These are phyloP conservation scores for Fusarium liriodendri DNA, from an alignment of 2,329 filamentous ascomycete species.

Conservation along the genomic window DNA sequence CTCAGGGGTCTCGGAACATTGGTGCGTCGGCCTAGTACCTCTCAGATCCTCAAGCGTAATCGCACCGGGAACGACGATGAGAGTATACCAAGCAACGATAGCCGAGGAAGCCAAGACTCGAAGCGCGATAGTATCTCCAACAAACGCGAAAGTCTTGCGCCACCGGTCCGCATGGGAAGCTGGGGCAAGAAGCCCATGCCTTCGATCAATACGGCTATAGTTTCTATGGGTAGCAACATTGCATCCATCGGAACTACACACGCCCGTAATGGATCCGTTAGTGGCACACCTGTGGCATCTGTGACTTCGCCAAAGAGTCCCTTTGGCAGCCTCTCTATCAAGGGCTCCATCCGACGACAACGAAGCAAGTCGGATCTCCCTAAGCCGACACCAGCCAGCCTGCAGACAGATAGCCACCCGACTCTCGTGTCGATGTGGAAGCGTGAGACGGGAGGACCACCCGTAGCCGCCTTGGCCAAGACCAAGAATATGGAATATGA, in stretches of 20 bases:
- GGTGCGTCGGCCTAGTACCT: slow-evolving; percentile 62
- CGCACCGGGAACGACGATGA: slow-evolving; percentile 53
- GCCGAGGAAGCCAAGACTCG: slow-evolving; percentile 43
- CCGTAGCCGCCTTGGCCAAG: slow-evolving; percentile 61
- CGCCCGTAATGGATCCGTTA: slow-evolving; percentile 70
- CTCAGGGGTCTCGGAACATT: slow-evolving; percentile 63
- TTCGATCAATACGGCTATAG: slow-evolving; percentile 69
- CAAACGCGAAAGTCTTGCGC: slow-evolving; percentile 62
- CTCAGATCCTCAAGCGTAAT: slow-evolving; percentile 58
- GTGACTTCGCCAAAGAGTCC: slow-evolving; percentile 66
- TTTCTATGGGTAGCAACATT: slow-evolving; percentile 65
- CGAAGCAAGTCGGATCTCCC: slow-evolving; percentile 67
- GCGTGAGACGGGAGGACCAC: slow-evolving; percentile 62
- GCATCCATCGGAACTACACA: slow-evolving; percentile 68
- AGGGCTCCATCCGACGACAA: slow-evolving; percentile 63
- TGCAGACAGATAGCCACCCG: slow-evolving; percentile 52
- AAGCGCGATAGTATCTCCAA: slow-evolving; percentile 48
- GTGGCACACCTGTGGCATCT: slow-evolving; percentile 62
- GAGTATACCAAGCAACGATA: slow-evolving; percentile 37
- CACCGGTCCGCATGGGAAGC: slow-evolving; percentile 62
- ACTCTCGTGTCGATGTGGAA: slow-evolving; percentile 64
- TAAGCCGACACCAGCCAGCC: slow-evolving; percentile 49
- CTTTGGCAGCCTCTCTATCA: slow-evolving; percentile 58
- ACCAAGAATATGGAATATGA: slow-evolving; percentile 44
- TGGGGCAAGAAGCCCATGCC: slow-evolving; percentile 65